Percentiles rank a stretch among this genome's conserved stretches.
These are phyloP conservation scores for Zygosaccharomyces gambellarensis DNA, from an alignment of 805 yeast genomes.

Conservation along the genomic window DNA sequence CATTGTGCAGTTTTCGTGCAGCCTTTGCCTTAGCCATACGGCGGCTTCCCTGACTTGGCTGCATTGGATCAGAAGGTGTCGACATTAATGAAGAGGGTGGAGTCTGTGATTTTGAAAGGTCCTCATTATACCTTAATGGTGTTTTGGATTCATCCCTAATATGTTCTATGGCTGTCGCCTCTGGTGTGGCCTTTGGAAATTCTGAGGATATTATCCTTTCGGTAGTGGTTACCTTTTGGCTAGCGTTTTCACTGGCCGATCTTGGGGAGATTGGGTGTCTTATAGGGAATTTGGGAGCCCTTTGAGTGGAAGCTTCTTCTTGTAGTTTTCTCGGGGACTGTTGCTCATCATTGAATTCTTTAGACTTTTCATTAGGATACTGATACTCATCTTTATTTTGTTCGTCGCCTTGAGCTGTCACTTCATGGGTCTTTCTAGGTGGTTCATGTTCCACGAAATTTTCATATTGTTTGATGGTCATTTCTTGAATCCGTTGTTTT, in stretches of 20 bases:
- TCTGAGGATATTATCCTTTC: not conserved
- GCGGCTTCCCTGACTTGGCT: slow-evolving; percentile 14
- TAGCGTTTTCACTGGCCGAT: not conserved
- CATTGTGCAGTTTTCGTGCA: slow-evolving; percentile 56
- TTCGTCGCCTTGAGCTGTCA: not conserved
- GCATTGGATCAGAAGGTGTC: slow-evolving; percentile 23
- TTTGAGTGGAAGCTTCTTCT: not conserved
- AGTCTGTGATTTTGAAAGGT: slow-evolving; percentile 5
- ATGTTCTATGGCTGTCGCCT: not conserved
- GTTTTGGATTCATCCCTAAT: not conserved
- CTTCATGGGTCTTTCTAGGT: not conserved
- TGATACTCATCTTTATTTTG: no score
- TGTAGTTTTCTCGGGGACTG: no score
- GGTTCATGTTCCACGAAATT: not conserved
- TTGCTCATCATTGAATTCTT: no score
- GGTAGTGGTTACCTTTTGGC: not conserved
- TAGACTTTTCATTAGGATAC: no score
- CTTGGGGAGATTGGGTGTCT: not conserved
- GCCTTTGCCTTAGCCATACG: slow-evolving; percentile 68
- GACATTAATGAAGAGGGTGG: slow-evolving; percentile 7
- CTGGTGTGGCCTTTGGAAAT: not conserved
- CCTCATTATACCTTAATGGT: not conserved
- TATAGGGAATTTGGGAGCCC: not conserved
- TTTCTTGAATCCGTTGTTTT: not conserved
- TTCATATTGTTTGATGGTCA: not conserved